Conservation (phyloP, 2,329 filamentous ascomycete genomes). For the Sclerotinia spermophila region DNA sequence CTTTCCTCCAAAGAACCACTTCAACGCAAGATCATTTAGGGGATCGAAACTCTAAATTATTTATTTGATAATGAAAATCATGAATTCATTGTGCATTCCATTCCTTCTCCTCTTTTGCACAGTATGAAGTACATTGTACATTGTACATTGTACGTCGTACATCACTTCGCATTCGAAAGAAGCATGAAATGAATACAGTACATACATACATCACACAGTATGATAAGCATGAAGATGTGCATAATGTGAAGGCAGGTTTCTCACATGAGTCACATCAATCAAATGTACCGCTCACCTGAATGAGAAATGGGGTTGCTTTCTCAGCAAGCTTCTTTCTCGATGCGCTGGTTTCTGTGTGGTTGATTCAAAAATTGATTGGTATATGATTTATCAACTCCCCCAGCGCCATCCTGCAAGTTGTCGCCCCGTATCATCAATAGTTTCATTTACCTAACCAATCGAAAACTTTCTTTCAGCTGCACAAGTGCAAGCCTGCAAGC, state of each 20-base stretch:
- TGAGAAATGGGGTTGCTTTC: background rate
- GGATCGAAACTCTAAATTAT: constrained; percentile 8
- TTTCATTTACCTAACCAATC: constrained; percentile 13
- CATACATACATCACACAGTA: background rate
- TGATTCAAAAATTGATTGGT: constrained; percentile 16
- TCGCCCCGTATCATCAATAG: constrained; percentile 18
- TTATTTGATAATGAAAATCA: constrained; percentile 3
- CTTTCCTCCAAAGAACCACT: background rate
- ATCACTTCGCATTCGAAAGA: background rate
- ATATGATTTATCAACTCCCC: constrained; percentile 9
- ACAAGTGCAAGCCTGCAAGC: constrained; percentile 5
- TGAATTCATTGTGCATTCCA: constrained; percentile 3
- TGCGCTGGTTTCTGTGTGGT: constrained; percentile 17
- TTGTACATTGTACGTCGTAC: background rate
- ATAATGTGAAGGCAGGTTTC: background rate
- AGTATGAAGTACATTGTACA: background rate
- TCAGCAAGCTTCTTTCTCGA: background rate
- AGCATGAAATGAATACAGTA: background rate
- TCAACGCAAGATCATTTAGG: constrained; percentile 10
- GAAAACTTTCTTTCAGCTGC: background rate
- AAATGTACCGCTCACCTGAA: background rate
- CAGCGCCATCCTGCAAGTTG: constrained; percentile 10
- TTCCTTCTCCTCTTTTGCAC: background rate
- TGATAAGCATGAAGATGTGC: constrained; percentile 10
- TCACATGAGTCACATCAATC: background rate